These are phyloP conservation scores for Rhododendron ferrugineum DNA, from an alignment of 148 eudicot species.

Conservation along the genomic window DNA sequence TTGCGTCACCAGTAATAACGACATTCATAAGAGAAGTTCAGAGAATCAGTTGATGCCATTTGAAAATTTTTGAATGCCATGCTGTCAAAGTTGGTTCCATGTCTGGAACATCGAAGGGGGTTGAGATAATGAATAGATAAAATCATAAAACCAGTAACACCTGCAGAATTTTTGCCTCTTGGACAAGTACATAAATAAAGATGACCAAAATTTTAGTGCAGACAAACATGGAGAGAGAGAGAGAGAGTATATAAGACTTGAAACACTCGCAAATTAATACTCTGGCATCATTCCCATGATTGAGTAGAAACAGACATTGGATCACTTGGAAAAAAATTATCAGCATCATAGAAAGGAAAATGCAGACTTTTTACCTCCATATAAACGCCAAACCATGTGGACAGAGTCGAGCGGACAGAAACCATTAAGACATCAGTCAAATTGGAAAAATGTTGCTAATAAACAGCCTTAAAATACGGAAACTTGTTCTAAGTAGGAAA, in stretches of 20 bases:
- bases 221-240: not conserved
- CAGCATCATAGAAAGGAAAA: not conserved
- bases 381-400: not conserved
- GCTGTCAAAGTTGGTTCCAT: not conserved
- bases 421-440: not conserved
- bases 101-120: not conserved
- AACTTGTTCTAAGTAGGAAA: constrained; percentile 5
- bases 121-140: not conserved
- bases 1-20: not conserved
- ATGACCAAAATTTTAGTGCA: not conserved
- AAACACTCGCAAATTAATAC: not conserved
- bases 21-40: not conserved
- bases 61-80: not conserved
- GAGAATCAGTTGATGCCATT: not conserved
- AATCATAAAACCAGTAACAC: not conserved
- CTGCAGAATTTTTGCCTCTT: not conserved
- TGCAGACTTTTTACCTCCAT: not conserved
- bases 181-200: not conserved
- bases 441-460: constrained; percentile 7
- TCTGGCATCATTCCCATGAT: no score
- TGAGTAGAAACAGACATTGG: not conserved
- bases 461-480: constrained; percentile 16
- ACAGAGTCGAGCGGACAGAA: not conserved
- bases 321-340: not conserved
- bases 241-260: not conserved